Evolutionary conservation across 129 eudicot species (phyloP).

Genomic region (Smallanthus sonchifolius): DNA sequence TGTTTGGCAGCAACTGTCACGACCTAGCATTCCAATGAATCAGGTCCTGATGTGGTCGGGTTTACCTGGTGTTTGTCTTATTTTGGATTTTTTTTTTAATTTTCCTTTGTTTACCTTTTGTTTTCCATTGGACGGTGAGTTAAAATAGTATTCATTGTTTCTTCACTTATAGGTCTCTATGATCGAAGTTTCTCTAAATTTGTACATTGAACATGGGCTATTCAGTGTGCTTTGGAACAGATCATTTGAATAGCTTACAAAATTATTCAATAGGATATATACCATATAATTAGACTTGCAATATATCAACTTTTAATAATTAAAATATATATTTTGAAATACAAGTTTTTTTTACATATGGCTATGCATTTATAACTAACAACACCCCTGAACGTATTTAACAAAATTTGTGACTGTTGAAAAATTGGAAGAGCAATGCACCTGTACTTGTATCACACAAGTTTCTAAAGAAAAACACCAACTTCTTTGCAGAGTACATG

Average conservation of each 20-base stretch:
- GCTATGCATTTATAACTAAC: neutral
- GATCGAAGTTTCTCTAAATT: neutral
- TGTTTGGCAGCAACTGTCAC: neutral
- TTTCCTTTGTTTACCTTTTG: neutral
- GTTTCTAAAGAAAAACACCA: neutral
- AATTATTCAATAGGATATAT: neutral
- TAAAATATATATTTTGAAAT: neutral
- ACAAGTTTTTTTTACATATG: neutral
- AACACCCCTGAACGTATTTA: neutral
- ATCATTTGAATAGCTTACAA: neutral
- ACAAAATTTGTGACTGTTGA: neutral
- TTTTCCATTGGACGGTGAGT: neutral
- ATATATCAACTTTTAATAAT: neutral
- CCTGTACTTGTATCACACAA: neutral
- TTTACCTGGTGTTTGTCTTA: neutral
- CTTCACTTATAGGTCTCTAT: neutral
- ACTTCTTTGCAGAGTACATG: neutral
- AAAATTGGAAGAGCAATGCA: neutral
- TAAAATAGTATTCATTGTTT: neutral
- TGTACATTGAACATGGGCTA: neutral
- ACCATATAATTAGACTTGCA: neutral
- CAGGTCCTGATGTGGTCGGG: neutral
- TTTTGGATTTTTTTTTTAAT: neutral
- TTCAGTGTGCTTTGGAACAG: neutral
- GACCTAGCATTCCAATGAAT: conserved; percentile 13